These are phyloP conservation scores for Trametopsis cervina DNA, from an alignment of 768 basidiomycete species.

Conservation along the genomic window DNA sequence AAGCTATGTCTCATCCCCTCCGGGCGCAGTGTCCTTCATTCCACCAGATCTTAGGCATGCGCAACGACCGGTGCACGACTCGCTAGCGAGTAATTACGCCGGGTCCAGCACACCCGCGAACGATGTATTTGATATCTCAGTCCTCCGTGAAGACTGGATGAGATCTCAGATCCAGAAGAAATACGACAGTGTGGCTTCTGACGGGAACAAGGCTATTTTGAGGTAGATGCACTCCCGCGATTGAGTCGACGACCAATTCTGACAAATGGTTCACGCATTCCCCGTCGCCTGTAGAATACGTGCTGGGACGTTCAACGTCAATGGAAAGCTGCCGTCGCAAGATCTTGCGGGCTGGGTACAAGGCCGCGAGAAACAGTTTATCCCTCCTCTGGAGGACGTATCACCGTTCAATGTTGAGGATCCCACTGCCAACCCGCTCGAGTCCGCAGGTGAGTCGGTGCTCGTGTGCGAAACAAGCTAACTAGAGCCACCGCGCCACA, in stretches of 20 bases:
- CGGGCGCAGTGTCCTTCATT: slow-evolving; percentile 30
- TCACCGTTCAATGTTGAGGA: slow-evolving; percentile 21
- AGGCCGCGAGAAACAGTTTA: slow-evolving; percentile 7
- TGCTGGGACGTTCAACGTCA: slow-evolving; percentile 80
- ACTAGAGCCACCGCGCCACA: too few species aligned
- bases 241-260: background rate
- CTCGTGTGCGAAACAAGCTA: too few species aligned
- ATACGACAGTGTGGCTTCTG: slow-evolving; percentile 2
- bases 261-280: background rate
- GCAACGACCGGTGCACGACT: slow-evolving; percentile 39
- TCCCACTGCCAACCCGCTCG: background rate
- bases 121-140: slow-evolving; percentile 48
- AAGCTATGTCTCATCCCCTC: background rate
- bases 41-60: slow-evolving; percentile 52
- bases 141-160: slow-evolving; percentile 64
- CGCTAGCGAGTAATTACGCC: slow-evolving; percentile 54
- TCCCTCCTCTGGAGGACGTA: slow-evolving; percentile 19
- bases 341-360: slow-evolving; percentile 58
- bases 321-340: slow-evolving; percentile 67
- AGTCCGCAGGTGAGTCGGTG: background rate
- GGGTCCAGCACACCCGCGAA: slow-evolving; percentile 46
- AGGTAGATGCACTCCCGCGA: slow-evolving; percentile 7
- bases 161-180: slow-evolving; percentile 33
- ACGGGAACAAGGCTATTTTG: slow-evolving; percentile 6
- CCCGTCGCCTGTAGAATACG: slow-evolving; percentile 42